phyloP scores from a whole-genome alignment of 805 yeast species.

The Metschnikowia baotianmanensis region DNA sequence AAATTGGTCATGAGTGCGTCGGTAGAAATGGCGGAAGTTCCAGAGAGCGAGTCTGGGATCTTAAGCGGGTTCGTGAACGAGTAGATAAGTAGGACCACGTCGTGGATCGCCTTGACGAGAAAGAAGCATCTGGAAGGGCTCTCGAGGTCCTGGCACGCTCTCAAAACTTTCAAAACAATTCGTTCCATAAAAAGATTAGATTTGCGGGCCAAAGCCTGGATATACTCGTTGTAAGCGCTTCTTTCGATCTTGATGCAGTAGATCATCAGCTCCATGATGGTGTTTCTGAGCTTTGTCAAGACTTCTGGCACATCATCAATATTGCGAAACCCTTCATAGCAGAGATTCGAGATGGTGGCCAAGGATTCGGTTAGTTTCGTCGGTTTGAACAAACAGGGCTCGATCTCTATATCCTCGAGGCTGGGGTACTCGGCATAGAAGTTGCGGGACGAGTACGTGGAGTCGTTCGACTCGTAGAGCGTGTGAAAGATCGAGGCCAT shows the following conservation, averaged over 20 bases:
- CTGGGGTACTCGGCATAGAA: constrained; percentile 12
- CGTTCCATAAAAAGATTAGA: constrained; percentile 12
- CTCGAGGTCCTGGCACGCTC: constrained; percentile 8
- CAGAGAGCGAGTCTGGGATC: constrained; percentile 10
- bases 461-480: constrained; percentile 9
- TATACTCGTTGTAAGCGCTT: constrained; percentile 13
- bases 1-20: constrained; percentile 4
- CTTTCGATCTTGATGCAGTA: constrained; percentile 15
- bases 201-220: constrained; percentile 12
- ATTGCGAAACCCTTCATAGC: constrained; percentile 13
- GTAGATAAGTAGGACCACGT: constrained; percentile 12
- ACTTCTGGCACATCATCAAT: constrained; percentile 10
- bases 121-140: constrained; percentile 11
- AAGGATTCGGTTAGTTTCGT: constrained; percentile 12
- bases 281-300: constrained; percentile 11
- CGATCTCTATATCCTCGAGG: constrained; percentile 11
- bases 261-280: constrained; percentile 14
- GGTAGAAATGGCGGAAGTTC: not conserved
- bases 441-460: constrained; percentile 4
- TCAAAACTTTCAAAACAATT: constrained; percentile 13
- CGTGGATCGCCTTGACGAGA: constrained; percentile 13
- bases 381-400: constrained; percentile 8
- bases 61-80: constrained; percentile 17
- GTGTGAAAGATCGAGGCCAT: constrained; percentile 10
- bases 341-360: constrained; percentile 14